A percentile compares a stretch with the other conserved stretches of the same genome.
These are phyloP conservation scores for Linum lewisii DNA, from an alignment of 345 rosid species.

Conservation along the genomic window DNA sequence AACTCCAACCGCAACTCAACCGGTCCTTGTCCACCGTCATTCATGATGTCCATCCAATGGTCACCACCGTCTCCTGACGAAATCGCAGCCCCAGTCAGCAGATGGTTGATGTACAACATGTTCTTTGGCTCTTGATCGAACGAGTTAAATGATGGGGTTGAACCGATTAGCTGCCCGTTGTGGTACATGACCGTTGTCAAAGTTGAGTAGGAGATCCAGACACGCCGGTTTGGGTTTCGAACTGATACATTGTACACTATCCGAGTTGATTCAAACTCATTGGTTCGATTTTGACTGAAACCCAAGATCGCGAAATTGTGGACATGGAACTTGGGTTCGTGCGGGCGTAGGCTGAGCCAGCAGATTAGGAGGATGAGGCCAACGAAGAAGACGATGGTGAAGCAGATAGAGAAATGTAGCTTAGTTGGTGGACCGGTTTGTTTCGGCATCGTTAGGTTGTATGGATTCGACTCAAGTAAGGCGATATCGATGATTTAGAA, in stretches of 20 bases:
- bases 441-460: neutral
- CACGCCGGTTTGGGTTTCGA: neutral
- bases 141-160: neutral
- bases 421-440: neutral
- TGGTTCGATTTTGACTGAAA: neutral
- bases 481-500: neutral
- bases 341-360: constrained; percentile 4
- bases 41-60: neutral
- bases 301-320: neutral
- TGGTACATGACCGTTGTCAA: neutral
- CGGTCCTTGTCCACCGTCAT: neutral
- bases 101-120: neutral
- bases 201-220: neutral
- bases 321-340: neutral
- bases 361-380: neutral
- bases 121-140: neutral
- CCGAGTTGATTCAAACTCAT: neutral
- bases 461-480: no score
- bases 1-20: neutral
- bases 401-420: neutral
- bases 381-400: neutral
- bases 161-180: neutral
- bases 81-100: neutral
- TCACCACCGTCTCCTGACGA: neutral
- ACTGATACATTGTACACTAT: neutral